A percentile compares a stretch with the other conserved stretches of the same genome.
Conservation (phyloP, 768 basidiomycete genomes). For the Pleurotus giganteus region DNA sequence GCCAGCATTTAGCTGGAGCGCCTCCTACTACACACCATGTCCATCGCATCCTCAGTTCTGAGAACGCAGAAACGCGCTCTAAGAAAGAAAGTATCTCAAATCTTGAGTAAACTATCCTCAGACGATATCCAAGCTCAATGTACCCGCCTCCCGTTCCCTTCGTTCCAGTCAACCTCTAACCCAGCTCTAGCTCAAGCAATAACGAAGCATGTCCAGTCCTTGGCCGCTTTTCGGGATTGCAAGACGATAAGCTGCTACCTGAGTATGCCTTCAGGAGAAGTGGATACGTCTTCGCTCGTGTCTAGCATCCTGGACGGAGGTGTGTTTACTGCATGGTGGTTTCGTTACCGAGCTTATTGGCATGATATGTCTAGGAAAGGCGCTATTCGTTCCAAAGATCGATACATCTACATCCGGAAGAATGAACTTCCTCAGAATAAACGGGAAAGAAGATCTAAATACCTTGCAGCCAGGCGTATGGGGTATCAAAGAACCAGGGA, state of each 20-base stretch:
- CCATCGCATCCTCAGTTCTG: not conserved
- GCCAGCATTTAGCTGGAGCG: no score
- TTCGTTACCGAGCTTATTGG: not conserved
- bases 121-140: constrained; percentile 5
- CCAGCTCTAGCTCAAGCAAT: constrained; percentile 43
- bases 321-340: constrained; percentile 25
- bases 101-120: not conserved
- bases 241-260: constrained; percentile 70
- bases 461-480: constrained; percentile 60
- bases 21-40: not conserved
- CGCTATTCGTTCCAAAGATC: constrained; percentile 70
- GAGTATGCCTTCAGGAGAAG: constrained; percentile 75
- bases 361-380: constrained; percentile 47
- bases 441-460: constrained; percentile 55
- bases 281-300: constrained; percentile 55
- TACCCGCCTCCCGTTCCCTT: not conserved
- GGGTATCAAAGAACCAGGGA: constrained; percentile 72
- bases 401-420: constrained; percentile 34
- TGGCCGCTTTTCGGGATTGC: constrained; percentile 49
- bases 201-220: constrained; percentile 41
- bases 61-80: not conserved
- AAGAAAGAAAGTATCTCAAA: not conserved
- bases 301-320: constrained; percentile 53
- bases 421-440: constrained; percentile 70
- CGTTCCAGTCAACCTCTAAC: not conserved